Evolutionary conservation across 2,329 filamentous ascomycete genomes (phyloP), one percentile per base, ranked within the genome.

Genomic region (Mycosphaerella sp.): DNA sequence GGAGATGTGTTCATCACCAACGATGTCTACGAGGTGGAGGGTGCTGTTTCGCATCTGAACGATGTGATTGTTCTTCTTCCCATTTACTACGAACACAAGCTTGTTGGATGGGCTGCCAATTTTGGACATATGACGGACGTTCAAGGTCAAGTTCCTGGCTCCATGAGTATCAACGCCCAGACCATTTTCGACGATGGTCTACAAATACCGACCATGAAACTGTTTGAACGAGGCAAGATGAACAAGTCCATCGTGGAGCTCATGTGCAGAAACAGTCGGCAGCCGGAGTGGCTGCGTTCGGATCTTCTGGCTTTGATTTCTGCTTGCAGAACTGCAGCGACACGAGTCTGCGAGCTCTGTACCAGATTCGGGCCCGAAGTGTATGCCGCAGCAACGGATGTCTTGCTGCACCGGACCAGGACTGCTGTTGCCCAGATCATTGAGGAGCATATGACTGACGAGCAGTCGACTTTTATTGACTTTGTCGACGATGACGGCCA

Each of bases 401-500:
- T 60, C 17, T 48, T 62, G 27, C 55, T 62, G 1, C 17, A 55
- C 34, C 52, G 60, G 6, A 61, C 60, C 3, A 46, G 59, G 21
- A 56, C 57, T 27, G 60, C 60, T 2, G 52, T 62, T n/a, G 53
- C 54, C 41, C 54, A 60, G 49, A 55, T 62, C 40, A 60, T 62
- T 30, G 59, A 61, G 21, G 54, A 61, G 41, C 59, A 62, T 27
- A 60, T 62, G 59, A 59, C 57, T 8, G 60, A 61, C 36, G 60
- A 61, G 41, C 45, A 52, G 9, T 59, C 57, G 2, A 59, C 57
- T 0, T 62, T 62, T 18, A 56, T 60, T 25, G 60, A 61, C 40
- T 61, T 62, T 42, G 60, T 62, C 6, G 60, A 61, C 39, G 60
- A 62, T 39, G 60, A 62, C 45, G 60, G 60, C 6, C 60, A 62